A percentile compares a stretch with the other conserved stretches of the same genome.
phyloP scores from a whole-genome alignment of 2,329 filamentous ascomycete species.

The Leptographium radiaticola region DNA sequence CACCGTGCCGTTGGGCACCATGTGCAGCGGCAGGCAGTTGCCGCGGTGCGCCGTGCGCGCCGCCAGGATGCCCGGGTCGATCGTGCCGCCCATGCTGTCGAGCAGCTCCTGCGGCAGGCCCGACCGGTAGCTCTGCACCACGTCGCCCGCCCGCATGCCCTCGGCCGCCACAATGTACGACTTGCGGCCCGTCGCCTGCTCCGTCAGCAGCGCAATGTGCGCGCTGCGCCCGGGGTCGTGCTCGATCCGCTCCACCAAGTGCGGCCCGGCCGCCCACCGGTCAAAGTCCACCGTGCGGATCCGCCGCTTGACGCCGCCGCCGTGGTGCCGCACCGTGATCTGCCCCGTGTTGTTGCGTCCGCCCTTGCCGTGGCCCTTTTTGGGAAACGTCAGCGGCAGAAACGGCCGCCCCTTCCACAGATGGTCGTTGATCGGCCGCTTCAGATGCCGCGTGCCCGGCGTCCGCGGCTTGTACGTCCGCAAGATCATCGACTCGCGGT shows the following conservation, averaged over 20 bases:
- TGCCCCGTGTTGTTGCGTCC: conserved; percentile 79
- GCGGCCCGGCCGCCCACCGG: conserved; percentile 64
- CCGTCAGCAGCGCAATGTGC: conserved; percentile 78
- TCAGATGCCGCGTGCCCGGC: conserved; percentile 82
- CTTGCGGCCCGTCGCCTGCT: conserved; percentile 59
- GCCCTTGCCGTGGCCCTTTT: conserved; percentile 86
- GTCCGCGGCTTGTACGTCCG: conserved; percentile 89
- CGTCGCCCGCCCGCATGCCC: conserved; percentile 81
- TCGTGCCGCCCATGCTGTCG: conserved; percentile 78
- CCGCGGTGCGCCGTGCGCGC: conserved; percentile 88
- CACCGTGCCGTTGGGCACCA: conserved; percentile 89
- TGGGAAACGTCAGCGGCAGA: conserved; percentile 72
- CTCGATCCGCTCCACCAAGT: conserved; percentile 86
- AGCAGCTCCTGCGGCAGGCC: conserved; percentile 82
- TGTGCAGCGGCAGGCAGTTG: conserved; percentile 88
- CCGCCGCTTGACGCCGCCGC: conserved; percentile 82
- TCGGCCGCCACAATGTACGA: conserved; percentile 94
- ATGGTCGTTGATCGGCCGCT: conserved; percentile 88
- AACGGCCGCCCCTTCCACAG: conserved; percentile 87
- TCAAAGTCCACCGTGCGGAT: conserved; percentile 87
- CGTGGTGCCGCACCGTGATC: conserved; percentile 81
- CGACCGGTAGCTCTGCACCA: conserved; percentile 79
- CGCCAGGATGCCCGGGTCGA: conserved; percentile 92
- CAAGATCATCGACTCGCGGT: conserved; percentile 35
- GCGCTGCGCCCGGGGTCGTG: conserved; percentile 89